Conservation (phyloP, 2,329 filamentous ascomycete species). For the Beauveria australis region DNA sequence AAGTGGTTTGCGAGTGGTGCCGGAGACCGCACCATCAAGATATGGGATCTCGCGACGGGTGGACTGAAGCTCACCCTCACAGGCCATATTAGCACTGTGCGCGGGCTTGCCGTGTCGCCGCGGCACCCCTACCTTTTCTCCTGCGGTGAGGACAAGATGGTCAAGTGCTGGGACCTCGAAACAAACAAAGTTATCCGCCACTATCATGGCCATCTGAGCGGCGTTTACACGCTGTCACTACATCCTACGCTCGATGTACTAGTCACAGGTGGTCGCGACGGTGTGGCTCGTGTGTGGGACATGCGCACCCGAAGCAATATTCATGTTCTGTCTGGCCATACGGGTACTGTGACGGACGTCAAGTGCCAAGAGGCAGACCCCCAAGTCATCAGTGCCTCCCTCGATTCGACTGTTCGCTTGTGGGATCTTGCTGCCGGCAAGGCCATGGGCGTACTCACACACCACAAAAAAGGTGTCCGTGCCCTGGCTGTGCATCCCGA, state of each 20-base stretch:
- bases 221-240: slow-evolving; percentile 87
- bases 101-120: slow-evolving; percentile 84
- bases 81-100: slow-evolving; percentile 88
- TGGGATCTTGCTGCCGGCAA: slow-evolving; percentile 97
- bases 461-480: slow-evolving; percentile 96
- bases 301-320: slow-evolving; percentile 96
- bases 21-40: slow-evolving; percentile 95
- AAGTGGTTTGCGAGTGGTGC: slow-evolving; percentile 96
- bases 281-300: slow-evolving; percentile 93
- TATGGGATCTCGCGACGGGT: slow-evolving; percentile 92
- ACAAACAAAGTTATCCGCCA: slow-evolving; percentile 99
- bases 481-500: slow-evolving; percentile 75
- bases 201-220: slow-evolving; percentile 93
- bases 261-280: slow-evolving; percentile 89
- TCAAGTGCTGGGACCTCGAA: slow-evolving; percentile 98
- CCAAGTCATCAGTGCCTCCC: slow-evolving; percentile 86
- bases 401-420: slow-evolving; percentile 83
- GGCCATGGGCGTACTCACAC: slow-evolving; percentile 89
- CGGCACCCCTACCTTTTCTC: slow-evolving; percentile 96
- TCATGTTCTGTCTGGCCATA: slow-evolving; percentile 87
- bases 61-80: slow-evolving; percentile 79
- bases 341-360: slow-evolving; percentile 79
- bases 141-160: slow-evolving; percentile 98
- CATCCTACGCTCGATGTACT: slow-evolving; percentile 93
- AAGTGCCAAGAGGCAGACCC: slow-evolving; percentile 94